These are phyloP conservation scores for Hibiscus tridactylites DNA, from an alignment of 345 rosid genomes.

Conservation along the genomic window DNA sequence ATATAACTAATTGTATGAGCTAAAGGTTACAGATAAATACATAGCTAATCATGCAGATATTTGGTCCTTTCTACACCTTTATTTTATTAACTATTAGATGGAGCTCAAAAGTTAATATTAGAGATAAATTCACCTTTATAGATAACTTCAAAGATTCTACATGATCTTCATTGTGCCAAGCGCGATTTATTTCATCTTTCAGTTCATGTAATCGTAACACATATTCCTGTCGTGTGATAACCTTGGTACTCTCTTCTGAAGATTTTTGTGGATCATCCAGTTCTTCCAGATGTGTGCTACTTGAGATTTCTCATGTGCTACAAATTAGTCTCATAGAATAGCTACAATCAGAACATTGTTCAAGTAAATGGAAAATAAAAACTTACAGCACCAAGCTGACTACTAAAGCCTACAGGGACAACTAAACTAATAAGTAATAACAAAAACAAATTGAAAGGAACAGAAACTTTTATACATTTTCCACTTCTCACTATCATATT, in stretches of 20 bases:
- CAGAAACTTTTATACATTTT: constrained; percentile 38
- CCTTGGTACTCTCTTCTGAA: constrained; percentile 40
- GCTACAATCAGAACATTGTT: constrained; percentile 7
- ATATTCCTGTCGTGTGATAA: constrained; percentile 64
- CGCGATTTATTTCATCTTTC: constrained; percentile 60
- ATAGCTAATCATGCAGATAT: not conserved
- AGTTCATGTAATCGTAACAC: constrained; percentile 60
- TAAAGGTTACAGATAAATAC: not conserved
- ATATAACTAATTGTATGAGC: not conserved
- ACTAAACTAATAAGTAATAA: not conserved
- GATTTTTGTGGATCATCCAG: constrained; percentile 44
- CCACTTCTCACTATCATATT: constrained; percentile 50
- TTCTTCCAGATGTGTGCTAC: constrained; percentile 41
- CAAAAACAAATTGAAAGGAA: not conserved
- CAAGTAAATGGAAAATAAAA: not conserved
- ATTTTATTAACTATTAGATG: constrained; percentile 3
- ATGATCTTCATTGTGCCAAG: constrained; percentile 76
- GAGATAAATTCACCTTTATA: constrained; percentile 46
- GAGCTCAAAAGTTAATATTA: constrained; percentile 4
- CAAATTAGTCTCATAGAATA: constrained; percentile 14
- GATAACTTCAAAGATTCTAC: constrained; percentile 73
- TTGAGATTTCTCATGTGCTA: constrained; percentile 43
- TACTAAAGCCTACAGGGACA: not conserved
- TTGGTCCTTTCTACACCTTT: not conserved
- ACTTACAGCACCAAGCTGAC: not conserved